Conservation (phyloP, 1,139 yeast genomes). For the Diutina sp. region DNA sequence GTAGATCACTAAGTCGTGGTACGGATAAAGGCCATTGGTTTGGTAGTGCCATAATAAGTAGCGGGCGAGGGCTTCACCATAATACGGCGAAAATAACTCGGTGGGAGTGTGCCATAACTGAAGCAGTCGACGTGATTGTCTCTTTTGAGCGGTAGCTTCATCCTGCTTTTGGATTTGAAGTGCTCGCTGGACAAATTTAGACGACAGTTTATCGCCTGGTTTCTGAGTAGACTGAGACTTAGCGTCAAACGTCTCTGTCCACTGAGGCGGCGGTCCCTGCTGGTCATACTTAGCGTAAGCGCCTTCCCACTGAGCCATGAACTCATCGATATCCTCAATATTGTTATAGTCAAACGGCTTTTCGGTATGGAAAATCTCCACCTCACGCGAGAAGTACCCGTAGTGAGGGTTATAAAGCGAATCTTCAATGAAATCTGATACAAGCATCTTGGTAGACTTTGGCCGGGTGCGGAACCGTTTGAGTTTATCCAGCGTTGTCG, state of each 20-base stretch:
- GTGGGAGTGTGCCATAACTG: conserved; percentile 92
- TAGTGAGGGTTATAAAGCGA: conserved; percentile 70
- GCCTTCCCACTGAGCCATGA: conserved; percentile 53
- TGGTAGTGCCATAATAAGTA: conserved; percentile 61
- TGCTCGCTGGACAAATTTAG: conserved; percentile 20
- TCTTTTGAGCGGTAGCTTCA: conserved; percentile 4
- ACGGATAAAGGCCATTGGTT: conserved; percentile 45
- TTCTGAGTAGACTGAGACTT: background rate
- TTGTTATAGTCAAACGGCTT: conserved; percentile 48
- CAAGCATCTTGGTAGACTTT: conserved; percentile 49
- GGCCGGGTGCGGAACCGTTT: conserved; percentile 41
- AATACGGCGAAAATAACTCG: conserved; percentile 69
- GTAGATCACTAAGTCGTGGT: conserved; percentile 55
- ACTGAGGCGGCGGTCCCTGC: conserved; percentile 5
- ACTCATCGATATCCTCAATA: conserved; percentile 55
- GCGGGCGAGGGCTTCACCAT: conserved; percentile 76
- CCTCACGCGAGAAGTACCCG: conserved; percentile 73
- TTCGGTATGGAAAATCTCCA: conserved; percentile 59
- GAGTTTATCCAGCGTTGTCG: conserved; percentile 32
- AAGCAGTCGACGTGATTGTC: conserved; percentile 21
- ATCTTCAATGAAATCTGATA: conserved; percentile 75
- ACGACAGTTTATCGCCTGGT: background rate
- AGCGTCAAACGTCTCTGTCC: background rate
- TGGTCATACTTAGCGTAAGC: conserved; percentile 51
- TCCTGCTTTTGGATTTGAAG: conserved; percentile 19